Evolutionary conservation across 78 protist species (phyloP).

Genomic region (Isochrysis galbana): DNA sequence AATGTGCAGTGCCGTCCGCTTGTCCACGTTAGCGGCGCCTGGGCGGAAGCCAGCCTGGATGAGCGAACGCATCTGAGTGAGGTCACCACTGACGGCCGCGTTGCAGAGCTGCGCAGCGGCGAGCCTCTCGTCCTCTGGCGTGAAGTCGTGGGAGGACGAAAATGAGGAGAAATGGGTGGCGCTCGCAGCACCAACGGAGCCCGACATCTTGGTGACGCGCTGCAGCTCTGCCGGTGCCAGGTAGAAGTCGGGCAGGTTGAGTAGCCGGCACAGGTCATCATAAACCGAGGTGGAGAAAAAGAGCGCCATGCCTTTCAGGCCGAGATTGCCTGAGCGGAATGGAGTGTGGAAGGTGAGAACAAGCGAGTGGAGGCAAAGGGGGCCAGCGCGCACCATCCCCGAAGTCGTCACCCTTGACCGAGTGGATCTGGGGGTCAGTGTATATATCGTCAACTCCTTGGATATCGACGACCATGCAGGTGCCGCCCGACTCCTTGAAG

Average conservation of each 20-base stretch:
- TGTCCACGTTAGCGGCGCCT: conserved; percentile 56
- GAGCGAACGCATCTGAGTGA: not conserved
- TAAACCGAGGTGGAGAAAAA: not conserved
- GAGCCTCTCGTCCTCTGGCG: not conserved
- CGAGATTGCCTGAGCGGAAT: not conserved
- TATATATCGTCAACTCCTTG: conserved; percentile 88
- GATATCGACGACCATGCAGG: conserved; percentile 76
- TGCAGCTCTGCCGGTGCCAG: not conserved
- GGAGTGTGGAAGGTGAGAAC: not conserved
- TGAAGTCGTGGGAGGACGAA: not conserved
- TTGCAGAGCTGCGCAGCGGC: not conserved
- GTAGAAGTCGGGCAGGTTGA: not conserved
- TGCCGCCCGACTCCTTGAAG: conserved; percentile 67
- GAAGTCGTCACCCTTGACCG: not conserved
- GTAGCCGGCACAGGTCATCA: not conserved
- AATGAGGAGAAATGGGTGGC: not conserved
- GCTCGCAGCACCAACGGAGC: not conserved
- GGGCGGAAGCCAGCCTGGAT: not conserved
- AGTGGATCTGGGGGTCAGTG: conserved; percentile 81
- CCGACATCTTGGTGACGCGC: not conserved
- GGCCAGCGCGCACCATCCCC: too few relatives aligned
- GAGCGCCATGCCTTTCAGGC: conserved; percentile 13
- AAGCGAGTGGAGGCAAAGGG: not conserved
- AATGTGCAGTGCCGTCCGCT: conserved; percentile 70
- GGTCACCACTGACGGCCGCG: not conserved